Percentiles rank a stretch among this genome's conserved stretches.
Evolutionary conservation across 2,329 filamentous ascomycete genomes (phyloP).

Genomic region (Stagonosporopsis cucurbitacearum): DNA sequence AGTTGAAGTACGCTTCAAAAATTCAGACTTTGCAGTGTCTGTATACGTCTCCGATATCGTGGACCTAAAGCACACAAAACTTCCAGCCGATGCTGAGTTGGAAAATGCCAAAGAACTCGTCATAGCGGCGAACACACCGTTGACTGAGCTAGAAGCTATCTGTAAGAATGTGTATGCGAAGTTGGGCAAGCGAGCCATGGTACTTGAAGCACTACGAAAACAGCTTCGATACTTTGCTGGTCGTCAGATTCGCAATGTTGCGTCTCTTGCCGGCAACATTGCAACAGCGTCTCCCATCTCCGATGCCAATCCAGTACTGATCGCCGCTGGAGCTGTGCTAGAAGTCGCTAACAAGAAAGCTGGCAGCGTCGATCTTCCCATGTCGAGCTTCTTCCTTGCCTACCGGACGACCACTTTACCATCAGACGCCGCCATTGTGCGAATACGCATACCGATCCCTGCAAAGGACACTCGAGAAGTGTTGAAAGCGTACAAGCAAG

Average conservation of each 20-base stretch:
- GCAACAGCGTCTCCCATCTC: slow-evolving; percentile 95
- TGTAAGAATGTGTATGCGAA: slow-evolving; percentile 73
- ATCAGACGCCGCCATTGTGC: slow-evolving; percentile 78
- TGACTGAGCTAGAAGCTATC: slow-evolving; percentile 87
- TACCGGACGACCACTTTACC: slow-evolving; percentile 84
- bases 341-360: slow-evolving; percentile 76
- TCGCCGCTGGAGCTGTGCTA: slow-evolving; percentile 80
- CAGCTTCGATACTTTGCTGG: slow-evolving; percentile 94
- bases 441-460: slow-evolving; percentile 76
- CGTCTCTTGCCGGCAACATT: slow-evolving; percentile 90
- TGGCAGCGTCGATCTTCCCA: slow-evolving; percentile 65
- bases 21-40: slow-evolving; percentile 83
- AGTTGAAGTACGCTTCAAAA: slow-evolving; percentile 98
- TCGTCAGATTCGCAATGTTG: slow-evolving; percentile 92
- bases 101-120: slow-evolving; percentile 60
- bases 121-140: slow-evolving; percentile 85
- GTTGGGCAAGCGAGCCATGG: slow-evolving; percentile 45
- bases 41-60: slow-evolving; percentile 91
- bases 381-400: slow-evolving; percentile 87
- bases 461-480: slow-evolving; percentile 75
- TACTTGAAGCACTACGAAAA: slow-evolving; percentile 75
- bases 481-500: slow-evolving; percentile 89
- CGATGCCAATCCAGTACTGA: slow-evolving; percentile 88
- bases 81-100: slow-evolving; percentile 37
- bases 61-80: slow-evolving; percentile 73